Percentiles rank a stretch among this genome's conserved stretches.
phyloP scores from a whole-genome alignment of 345 rosid species.

The Camelina sativa region DNA sequence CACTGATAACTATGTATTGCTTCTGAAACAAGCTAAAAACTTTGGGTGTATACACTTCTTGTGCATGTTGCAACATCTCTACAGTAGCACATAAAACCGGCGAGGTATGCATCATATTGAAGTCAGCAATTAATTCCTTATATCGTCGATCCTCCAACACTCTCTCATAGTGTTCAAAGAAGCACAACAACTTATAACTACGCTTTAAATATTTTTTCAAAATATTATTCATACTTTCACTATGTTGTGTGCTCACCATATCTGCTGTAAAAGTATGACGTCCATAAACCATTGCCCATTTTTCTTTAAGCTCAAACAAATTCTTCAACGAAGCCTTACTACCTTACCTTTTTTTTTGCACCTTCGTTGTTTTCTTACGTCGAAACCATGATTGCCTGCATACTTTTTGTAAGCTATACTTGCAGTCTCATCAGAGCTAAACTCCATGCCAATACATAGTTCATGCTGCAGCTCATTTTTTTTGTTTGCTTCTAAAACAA shows the following conservation, averaged over 20 bases:
- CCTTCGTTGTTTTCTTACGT: neutral
- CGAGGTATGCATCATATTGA: too few relatives aligned
- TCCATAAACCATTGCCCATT: conserved; percentile 3
- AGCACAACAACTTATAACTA: neutral
- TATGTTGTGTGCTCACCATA: conserved; percentile 1
- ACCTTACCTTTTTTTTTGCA: neutral
- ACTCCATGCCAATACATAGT: too few relatives aligned
- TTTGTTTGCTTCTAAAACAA: neutral
- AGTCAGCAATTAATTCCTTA: too few relatives aligned
- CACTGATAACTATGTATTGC: too few relatives aligned
- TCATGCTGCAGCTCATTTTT: neutral
- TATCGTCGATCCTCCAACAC: neutral
- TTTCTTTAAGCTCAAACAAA: neutral
- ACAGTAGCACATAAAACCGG: too few relatives aligned
- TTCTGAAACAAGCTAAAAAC: too few relatives aligned
- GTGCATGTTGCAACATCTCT: too few relatives aligned
- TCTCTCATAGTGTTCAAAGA: conserved; percentile 9
- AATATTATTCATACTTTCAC: conserved; percentile 12
- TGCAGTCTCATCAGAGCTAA: neutral
- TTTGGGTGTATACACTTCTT: too few relatives aligned
- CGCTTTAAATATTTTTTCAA: neutral
- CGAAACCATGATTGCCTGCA: neutral
- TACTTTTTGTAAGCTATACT: neutral
- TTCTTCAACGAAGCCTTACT: neutral
- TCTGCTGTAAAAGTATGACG: neutral